These are phyloP conservation scores for Colletotrichum spaethianum DNA, from an alignment of 2,329 filamentous ascomycete genomes.

Conservation along the genomic window DNA sequence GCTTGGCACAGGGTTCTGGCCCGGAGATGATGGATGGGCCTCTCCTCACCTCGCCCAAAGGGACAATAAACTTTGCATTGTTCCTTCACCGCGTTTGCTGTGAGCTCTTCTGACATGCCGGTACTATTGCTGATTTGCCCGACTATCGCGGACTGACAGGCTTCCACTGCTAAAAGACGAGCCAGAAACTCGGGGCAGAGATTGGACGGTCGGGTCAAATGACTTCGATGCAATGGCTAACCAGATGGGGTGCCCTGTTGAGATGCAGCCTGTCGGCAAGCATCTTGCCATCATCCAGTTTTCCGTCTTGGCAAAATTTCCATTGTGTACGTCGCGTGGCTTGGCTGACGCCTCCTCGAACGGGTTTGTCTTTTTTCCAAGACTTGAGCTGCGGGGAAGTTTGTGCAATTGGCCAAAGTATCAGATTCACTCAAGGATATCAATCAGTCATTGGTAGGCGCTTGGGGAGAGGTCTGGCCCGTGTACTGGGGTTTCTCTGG, in stretches of 20 bases:
- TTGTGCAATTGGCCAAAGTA: not conserved
- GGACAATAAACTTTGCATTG: not conserved
- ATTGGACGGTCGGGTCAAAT: constrained; percentile 5
- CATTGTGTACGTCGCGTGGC: constrained; percentile 11
- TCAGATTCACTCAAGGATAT: not conserved
- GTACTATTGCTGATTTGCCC: not conserved
- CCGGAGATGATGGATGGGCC: not conserved
- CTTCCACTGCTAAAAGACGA: not conserved
- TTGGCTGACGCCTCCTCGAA: constrained; percentile 36
- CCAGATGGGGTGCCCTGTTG: not conserved
- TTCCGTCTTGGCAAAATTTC: not conserved
- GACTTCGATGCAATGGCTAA: not conserved
- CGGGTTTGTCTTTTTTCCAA: constrained; percentile 31
- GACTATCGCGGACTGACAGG: not conserved
- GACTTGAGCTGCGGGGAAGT: constrained; percentile 7
- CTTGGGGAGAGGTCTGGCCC: not conserved
- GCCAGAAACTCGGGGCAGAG: constrained; percentile 7
- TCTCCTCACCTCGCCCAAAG: not conserved
- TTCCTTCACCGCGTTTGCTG: not conserved
- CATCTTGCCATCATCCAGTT: not conserved
- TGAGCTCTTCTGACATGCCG: not conserved
- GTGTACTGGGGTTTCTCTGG: not conserved
- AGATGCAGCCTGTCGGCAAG: not conserved
- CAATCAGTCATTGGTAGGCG: not conserved
- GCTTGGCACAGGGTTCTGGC: constrained; percentile 16